Evolutionary conservation across 345 rosid species (phyloP), one percentile per base, ranked within the genome.

Genomic region (Erucastrum elatum): DNA sequence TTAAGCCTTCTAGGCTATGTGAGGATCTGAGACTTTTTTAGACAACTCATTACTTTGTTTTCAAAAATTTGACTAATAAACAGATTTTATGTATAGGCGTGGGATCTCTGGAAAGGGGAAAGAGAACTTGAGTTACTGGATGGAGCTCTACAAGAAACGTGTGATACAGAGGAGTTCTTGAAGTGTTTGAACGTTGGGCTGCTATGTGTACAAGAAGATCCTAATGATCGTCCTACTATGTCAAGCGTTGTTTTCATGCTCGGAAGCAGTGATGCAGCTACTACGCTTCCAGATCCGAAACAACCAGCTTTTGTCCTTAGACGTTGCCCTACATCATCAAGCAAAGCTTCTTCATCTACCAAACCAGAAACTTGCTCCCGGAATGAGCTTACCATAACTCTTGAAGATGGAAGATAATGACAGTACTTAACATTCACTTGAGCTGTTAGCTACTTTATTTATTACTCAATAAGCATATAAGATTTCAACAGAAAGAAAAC

Each of bases 161-260:
- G 70, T 34, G 16, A 81, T 6, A 10, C 64, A 2, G 53, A 70
- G 4, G 84, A 85, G 25, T 78, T 74, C 3, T 30, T 73, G 35
- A 87, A 84, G 15, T 89, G 90, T 75, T 44, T 88, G 70, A 85
- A 70, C 1, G 71, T 91, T 2, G 94, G 90, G 49, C 84, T 91
- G 5, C 44, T 91, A 26, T 91, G 91, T 53, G 87, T 88, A 25
- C 91, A 89, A 76, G 89, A 91, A 72, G 82, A 82, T 67, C 88
- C 90, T 53, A 74, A 64, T 13, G 88, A 88, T 34, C 82, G 92
- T 17, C 94, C 94, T 29, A 34, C 84, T 34, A 89, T 87, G 92
- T 82, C 88, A 4, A 75, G 66, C 31, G 86, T 84, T 39, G 76
- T 87, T 17, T 79, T 87, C 76, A 86, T 91, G 90, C 84, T 91